These are phyloP conservation scores for Neurospora tetraspora DNA, from an alignment of 495 filamentous ascomycete species.

Conservation along the genomic window DNA sequence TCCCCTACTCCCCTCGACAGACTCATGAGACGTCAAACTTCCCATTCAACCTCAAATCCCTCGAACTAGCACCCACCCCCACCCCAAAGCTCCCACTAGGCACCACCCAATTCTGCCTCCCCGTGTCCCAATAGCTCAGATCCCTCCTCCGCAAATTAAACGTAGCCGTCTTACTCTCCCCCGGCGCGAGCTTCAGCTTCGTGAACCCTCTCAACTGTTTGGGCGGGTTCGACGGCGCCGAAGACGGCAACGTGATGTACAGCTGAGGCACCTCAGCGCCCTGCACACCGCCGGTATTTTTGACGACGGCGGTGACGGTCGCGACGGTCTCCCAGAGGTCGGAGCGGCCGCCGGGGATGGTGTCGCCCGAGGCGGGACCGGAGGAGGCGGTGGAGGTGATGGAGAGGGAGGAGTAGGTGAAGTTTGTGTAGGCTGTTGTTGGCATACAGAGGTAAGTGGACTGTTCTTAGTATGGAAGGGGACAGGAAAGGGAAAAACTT, in stretches of 20 bases:
- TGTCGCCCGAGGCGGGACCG: slow-evolving; percentile 44
- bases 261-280: slow-evolving; percentile 73
- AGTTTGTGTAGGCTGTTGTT: slow-evolving; percentile 47
- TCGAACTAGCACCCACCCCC: slow-evolving; percentile 40
- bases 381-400: slow-evolving; percentile 34
- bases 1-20: too few relatives aligned
- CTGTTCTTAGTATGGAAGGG: neutral
- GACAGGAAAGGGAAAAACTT: slow-evolving; percentile 27
- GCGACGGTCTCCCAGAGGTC: slow-evolving; percentile 54
- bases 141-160: slow-evolving; percentile 44
- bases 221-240: slow-evolving; percentile 39
- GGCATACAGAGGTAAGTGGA: neutral
- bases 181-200: slow-evolving; percentile 40
- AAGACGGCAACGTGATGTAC: slow-evolving; percentile 34
- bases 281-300: slow-evolving; percentile 55
- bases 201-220: slow-evolving; percentile 49
- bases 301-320: slow-evolving; percentile 48
- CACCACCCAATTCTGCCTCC: slow-evolving; percentile 41
- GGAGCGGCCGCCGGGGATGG: slow-evolving; percentile 54
- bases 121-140: slow-evolving; percentile 46
- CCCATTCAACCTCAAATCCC: slow-evolving; percentile 30
- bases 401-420: slow-evolving; percentile 38
- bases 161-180: slow-evolving; percentile 32
- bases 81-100: slow-evolving; percentile 38
- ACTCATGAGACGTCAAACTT: slow-evolving; percentile 20